phyloP scores from a whole-genome alignment of 306 rosid species.

The Gillenia trifoliata region DNA sequence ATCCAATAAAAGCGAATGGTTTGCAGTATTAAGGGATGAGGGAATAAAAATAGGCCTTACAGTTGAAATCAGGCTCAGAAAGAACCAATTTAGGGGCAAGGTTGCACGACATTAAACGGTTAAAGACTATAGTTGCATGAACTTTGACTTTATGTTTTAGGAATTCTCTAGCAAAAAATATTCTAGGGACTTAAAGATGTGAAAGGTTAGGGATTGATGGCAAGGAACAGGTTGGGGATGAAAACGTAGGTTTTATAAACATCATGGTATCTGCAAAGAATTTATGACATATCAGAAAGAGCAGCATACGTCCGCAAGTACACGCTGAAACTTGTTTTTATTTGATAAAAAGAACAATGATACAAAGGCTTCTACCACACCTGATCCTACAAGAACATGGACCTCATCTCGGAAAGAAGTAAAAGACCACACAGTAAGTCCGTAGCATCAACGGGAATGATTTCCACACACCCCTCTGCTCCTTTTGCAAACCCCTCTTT shows the following conservation, averaged over 20 bases:
- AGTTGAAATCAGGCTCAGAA: no score
- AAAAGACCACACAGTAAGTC: not conserved
- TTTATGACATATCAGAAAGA: not conserved
- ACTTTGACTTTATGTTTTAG: no score
- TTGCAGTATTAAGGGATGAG: no score
- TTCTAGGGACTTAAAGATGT: not conserved
- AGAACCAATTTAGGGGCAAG: no score
- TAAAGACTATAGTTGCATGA: no score
- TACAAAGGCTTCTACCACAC: not conserved
- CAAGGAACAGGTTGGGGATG: not conserved
- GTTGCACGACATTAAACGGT: no score
- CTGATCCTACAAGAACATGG: not conserved
- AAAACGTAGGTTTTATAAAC: not conserved
- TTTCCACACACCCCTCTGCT: no score
- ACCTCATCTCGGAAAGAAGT: not conserved
- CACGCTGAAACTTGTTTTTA: no score
- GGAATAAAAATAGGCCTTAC: no score
- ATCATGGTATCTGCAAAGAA: not conserved
- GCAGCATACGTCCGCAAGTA: not conserved
- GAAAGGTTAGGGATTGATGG: not conserved
- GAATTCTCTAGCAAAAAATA: not conserved
- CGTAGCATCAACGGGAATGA: not conserved
- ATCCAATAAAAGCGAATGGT: no score
- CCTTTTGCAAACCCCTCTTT: no score
- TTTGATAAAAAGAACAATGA: not conserved